phyloP scores from a whole-genome alignment of 495 filamentous ascomycete genomes.

The Eremomyces bilateralis region DNA sequence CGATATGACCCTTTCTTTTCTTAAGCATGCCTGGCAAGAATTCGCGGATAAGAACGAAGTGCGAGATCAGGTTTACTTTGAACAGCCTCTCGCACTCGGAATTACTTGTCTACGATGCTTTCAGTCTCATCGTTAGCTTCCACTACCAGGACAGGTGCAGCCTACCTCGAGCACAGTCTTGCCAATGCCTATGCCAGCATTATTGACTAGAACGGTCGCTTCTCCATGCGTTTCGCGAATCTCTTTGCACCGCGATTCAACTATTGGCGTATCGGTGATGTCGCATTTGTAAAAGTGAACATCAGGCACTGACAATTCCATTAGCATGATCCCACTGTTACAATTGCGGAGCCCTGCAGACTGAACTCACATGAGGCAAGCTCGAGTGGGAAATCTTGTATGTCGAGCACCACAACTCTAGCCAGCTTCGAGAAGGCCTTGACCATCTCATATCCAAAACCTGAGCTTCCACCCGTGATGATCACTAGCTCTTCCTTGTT shows the following conservation, averaged over 20 bases:
- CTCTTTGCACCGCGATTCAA: conserved; percentile 22
- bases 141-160: too few relatives aligned
- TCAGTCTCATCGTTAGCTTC: too few relatives aligned
- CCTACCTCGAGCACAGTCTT: conserved; percentile 27
- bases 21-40: conserved; percentile 39
- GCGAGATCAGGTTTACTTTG: conserved; percentile 35
- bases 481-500: conserved; percentile 31
- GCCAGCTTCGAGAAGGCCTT: conserved; percentile 25
- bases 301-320: conserved; percentile 9
- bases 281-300: conserved; percentile 27
- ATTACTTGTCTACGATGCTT: too few relatives aligned
- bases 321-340: conserved; percentile 3
- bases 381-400: conserved; percentile 6
- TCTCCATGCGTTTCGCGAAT: conserved; percentile 27
- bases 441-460: conserved; percentile 31
- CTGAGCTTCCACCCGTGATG: conserved; percentile 34
- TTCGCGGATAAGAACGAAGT: conserved; percentile 34
- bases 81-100: conserved; percentile 28
- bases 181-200: conserved; percentile 31
- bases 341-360: conserved; percentile 4
- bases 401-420: conserved; percentile 24
- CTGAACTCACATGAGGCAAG: conserved; percentile 9
- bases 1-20: conserved; percentile 36
- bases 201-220: conserved; percentile 37
- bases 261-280: conserved; percentile 26